Evolutionary conservation across 768 basidiomycete species (phyloP), one percentile per base, ranked within the genome.

Genomic region (Clavulina sp.): DNA sequence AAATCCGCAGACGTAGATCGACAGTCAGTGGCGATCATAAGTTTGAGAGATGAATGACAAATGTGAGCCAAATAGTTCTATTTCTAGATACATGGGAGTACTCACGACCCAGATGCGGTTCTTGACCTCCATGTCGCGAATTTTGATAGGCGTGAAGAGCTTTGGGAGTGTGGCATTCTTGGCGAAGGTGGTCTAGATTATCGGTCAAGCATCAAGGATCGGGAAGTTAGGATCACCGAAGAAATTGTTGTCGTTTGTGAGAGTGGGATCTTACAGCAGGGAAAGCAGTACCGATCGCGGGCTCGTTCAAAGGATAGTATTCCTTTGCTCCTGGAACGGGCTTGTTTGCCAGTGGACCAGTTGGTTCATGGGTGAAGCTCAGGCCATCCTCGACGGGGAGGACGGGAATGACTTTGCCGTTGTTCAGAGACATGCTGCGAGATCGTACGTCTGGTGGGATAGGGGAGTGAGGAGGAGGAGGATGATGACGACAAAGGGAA

Each of bases 101-200:
- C 71, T 33, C 58, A 78, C 80, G 49, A 78, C 80, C 57, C 75
- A 83, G 33, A 82, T 75, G 50, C 84, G 68, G 63, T 88, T 86
- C 63, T 81, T 81, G 69, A 89, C 83, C 4, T 68, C 70, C 1
- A 75, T 63, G 26, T 70, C 73, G 46, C 72, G 67, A 31, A 89
- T 70, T 5, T 68, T 77, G 23, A 88, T 57, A 3, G 81, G 77
- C 53, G 76, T 64, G 65, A 88, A 88, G 9, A 87, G 63, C 40
- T 68, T 60, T 0, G 84, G 81, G 1, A 72, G 62, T 4, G 67
- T 59, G 23, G 63, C 64, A 59, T 75, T 77, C 67, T 78, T 47
- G 18, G 58, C 57, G 3, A 58, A 58, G 7, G 66, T 63, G 13
- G 59, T 64, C n/a, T 52, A 9, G 13, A 21, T 1, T 13, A 38